Evolutionary conservation across 441 rosid species (phyloP).

Genomic region (Hura crepitans): DNA sequence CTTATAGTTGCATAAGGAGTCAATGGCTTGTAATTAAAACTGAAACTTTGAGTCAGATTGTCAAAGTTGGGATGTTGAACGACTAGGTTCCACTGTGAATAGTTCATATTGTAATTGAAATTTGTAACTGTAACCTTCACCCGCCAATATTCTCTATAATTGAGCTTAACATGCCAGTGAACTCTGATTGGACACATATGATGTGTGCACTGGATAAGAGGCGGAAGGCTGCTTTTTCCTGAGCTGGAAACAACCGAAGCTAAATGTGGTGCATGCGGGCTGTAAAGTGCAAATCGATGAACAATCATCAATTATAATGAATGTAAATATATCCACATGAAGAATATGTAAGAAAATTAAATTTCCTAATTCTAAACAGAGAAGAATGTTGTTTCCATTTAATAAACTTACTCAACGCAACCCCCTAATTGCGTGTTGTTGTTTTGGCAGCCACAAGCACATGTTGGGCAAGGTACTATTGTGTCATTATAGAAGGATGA

Average conservation of each 20-base stretch:
- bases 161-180: constrained; percentile 86
- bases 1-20: constrained; percentile 58
- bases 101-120: constrained; percentile 77
- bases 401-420: constrained; percentile 65
- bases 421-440: constrained; percentile 37
- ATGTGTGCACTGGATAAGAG: constrained; percentile 65
- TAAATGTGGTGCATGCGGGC: constrained; percentile 48
- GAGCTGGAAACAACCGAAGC: constrained; percentile 49
- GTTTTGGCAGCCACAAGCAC: constrained; percentile 73
- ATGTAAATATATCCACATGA: too few species aligned
- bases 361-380: neutral
- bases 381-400: constrained; percentile 3
- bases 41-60: constrained; percentile 65
- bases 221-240: constrained; percentile 38
- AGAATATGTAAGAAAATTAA: neutral
- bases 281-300: constrained; percentile 23
- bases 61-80: constrained; percentile 82
- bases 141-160: constrained; percentile 82
- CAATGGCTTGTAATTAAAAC: constrained; percentile 57
- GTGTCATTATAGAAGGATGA: constrained; percentile 76
- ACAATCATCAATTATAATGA: constrained; percentile 13
- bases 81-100: constrained; percentile 79
- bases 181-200: constrained; percentile 87
- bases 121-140: constrained; percentile 72
- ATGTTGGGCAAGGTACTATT: constrained; percentile 64